Evolutionary conservation across 176 grass and related monocot species (phyloP).

Genomic region (Cenchrus americanus): DNA sequence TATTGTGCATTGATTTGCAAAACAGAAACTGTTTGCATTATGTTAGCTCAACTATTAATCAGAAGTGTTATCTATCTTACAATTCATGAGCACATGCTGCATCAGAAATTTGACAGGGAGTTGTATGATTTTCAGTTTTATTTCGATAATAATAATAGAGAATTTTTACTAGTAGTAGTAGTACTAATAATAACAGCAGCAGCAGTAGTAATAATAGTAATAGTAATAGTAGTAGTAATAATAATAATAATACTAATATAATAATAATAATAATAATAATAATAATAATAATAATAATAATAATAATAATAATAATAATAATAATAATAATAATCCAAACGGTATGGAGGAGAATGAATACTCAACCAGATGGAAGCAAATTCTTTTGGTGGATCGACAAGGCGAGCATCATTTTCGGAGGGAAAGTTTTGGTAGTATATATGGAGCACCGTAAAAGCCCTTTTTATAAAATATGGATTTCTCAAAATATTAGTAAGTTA

Average conservation of each 20-base stretch:
- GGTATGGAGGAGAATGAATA: background rate
- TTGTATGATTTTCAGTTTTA: background rate
- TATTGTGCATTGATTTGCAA: too few species aligned
- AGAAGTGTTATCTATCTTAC: background rate
- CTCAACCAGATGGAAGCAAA: background rate
- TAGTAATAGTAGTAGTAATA: too few species aligned
- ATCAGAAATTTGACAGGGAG: background rate
- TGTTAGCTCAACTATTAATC: background rate
- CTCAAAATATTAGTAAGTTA: background rate
- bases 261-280: background rate
- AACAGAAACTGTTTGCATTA: background rate
- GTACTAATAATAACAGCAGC: too few species aligned
- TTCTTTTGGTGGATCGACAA: conserved; percentile 2
- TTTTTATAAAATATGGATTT: background rate
- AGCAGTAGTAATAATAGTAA: background rate
- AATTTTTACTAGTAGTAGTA: too few species aligned
- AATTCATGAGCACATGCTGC: background rate
- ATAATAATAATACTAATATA: too few species aligned
- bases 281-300: background rate
- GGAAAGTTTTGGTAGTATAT: background rate
- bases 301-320: too few species aligned
- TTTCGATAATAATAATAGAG: too few species aligned
- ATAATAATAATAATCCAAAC: background rate
- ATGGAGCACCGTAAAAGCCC: too few species aligned
- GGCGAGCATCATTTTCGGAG: background rate